Evolutionary conservation across 148 eudicot genomes (phyloP).

Genomic region (Vaccinium myrtillus): DNA sequence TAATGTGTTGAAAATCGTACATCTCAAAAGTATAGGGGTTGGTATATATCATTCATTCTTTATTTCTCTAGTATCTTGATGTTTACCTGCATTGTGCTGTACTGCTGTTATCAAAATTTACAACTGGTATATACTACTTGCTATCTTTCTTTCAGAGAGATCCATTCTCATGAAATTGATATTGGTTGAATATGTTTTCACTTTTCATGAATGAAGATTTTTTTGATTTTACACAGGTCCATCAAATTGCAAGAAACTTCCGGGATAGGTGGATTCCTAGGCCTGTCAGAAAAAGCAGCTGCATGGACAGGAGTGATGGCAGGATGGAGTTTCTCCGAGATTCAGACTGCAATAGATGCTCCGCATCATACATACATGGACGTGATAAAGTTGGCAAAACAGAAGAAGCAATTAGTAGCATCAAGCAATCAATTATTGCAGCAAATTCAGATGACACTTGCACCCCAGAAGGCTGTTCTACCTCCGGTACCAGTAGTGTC

Average conservation of each 20-base stretch:
- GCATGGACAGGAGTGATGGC: constrained; percentile 47
- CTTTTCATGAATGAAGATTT: neutral
- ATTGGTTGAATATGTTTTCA: neutral
- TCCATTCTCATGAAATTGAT: neutral
- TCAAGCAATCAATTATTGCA: constrained; percentile 27
- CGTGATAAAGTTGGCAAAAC: constrained; percentile 37
- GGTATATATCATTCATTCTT: neutral
- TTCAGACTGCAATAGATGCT: constrained; percentile 31
- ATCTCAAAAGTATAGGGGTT: neutral
- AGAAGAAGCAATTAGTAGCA: constrained; percentile 37
- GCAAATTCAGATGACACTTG: constrained; percentile 32
- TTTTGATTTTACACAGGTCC: constrained; percentile 52
- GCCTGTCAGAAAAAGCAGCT: constrained; percentile 40
- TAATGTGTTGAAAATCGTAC: neutral
- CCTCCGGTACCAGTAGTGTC: constrained; percentile 27
- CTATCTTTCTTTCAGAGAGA: neutral
- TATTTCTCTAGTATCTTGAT: neutral
- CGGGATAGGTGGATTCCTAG: constrained; percentile 83
- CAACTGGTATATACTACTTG: neutral
- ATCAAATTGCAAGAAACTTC: constrained; percentile 86
- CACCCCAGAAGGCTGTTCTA: constrained; percentile 34
- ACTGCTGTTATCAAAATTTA: neutral
- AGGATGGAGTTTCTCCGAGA: constrained; percentile 38
- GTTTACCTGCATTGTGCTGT: neutral
- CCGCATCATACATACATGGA: constrained; percentile 35